phyloP scores from a whole-genome alignment of 176 grass and related monocot species.

The Luzula sylvatica region DNA sequence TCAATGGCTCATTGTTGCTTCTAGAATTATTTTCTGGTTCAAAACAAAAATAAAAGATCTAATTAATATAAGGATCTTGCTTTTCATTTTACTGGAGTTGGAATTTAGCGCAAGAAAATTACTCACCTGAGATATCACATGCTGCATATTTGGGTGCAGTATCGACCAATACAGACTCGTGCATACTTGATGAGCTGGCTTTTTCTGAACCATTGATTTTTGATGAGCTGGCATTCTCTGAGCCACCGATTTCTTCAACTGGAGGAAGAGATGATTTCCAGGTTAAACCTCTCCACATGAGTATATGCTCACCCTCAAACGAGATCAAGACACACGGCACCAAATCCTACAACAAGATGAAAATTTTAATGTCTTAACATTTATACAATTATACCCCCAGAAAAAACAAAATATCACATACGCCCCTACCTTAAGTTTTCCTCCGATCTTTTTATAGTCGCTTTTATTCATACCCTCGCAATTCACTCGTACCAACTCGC shows the following conservation, averaged over 20 bases:
- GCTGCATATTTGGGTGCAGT: slow-evolving; percentile 1
- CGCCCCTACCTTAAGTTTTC: slow-evolving; percentile 92
- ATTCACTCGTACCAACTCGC: slow-evolving; percentile 76
- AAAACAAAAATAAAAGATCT: no score
- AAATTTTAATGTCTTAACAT: no score
- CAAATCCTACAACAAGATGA: slow-evolving; percentile 43
- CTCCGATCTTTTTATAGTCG: slow-evolving; percentile 88
- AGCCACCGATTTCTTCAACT: slow-evolving; percentile 30
- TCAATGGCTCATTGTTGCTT: slow-evolving; percentile 7
- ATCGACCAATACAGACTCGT: slow-evolving; percentile 4
- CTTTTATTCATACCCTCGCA: slow-evolving; percentile 71
- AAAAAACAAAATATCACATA: slow-evolving; percentile 10
- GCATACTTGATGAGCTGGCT: slow-evolving; percentile 4
- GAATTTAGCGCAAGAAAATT: no score
- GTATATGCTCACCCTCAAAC: slow-evolving; percentile 89
- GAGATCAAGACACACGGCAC: slow-evolving; percentile 71
- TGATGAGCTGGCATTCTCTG: neutral
- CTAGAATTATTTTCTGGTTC: slow-evolving; percentile 10
- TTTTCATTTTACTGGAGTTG: neutral
- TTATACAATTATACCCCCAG: no score
- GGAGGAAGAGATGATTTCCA: slow-evolving; percentile 52
- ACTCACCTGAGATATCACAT: neutral
- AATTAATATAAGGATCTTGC: no score
- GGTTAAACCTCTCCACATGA: slow-evolving; percentile 79
- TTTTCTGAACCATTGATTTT: neutral